Base-by-base conservation (phyloP, 139 green algal species). In the Chlamydomonas incerta region DNA sequence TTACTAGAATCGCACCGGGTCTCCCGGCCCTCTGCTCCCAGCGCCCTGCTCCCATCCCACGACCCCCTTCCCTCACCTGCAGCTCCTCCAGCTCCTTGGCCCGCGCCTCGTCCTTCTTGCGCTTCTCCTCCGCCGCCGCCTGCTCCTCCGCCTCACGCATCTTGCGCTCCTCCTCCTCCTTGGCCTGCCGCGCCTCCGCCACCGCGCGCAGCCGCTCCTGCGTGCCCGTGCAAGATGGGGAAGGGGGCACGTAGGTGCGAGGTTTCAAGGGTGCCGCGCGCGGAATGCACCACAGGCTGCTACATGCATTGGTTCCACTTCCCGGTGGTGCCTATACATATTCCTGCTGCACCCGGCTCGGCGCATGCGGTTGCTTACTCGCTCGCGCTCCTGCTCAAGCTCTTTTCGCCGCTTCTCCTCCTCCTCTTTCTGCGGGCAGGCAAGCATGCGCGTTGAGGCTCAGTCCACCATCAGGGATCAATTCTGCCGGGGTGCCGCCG, bases 71-170 rank as follows among this genome's bases (percentile, higher is more conserved):
- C 20, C 68, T n/a, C 24, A 75, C 79, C 79, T 85, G 66, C 66
- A 85, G 66, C 79, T 85, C 79, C 50, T 85, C 79, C 29, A 76
- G 47, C 66, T 85, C 79, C 47, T 85, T 85, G 29, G 75, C 47
- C 50, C 79, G 65, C 50, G 66, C 66, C 46, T 85, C 79, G 23
- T 85, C 79, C 63, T 85, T 85, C 0, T 66, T 66, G 18, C 79
- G 79, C 46, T 75, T 75, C 23, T 66, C 79, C 67, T 85, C 79
- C 37, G 67, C 80, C 34, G 80, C 80, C 4, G 68, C 80, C 46
- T 69, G 52, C 80, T 86, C 80, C 68, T 86, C 80, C 34, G 80
- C 80, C 80, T 86, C 80, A 13, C 80, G 68, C 68, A 86, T 86
- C 29, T 65, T 65, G 0, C 80, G 80, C 80, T 86, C 80, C 68